Evolutionary conservation across 1,284 basidiomycete species (phyloP).

Genomic region (Schizophyllum commune): DNA sequence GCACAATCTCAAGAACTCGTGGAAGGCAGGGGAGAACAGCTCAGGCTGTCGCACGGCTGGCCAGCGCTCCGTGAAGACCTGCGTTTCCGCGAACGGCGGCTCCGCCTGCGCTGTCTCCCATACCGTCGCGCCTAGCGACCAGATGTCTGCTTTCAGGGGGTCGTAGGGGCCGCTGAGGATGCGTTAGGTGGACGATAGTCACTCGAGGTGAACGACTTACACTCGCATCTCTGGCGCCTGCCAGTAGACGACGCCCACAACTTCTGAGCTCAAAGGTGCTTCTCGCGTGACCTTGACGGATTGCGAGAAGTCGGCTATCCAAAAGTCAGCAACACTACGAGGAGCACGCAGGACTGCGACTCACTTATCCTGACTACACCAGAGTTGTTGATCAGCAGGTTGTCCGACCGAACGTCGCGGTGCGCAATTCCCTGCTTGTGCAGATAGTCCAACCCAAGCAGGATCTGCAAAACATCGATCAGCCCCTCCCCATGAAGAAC

Average conservation of each 20-base stretch:
- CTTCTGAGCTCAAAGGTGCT: slow-evolving; percentile 42
- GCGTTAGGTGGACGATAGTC: slow-evolving; percentile 1
- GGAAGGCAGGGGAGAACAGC: slow-evolving; percentile 59
- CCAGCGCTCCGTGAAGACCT: slow-evolving; percentile 52
- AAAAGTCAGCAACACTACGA: slow-evolving; percentile 2
- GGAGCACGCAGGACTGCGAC: slow-evolving; percentile 18
- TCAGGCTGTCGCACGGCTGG: slow-evolving; percentile 53
- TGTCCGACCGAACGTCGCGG: slow-evolving; percentile 74
- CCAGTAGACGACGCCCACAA: slow-evolving; percentile 70
- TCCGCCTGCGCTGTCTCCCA: slow-evolving; percentile 73
- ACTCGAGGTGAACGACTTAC: slow-evolving; percentile 28
- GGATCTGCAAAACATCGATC: slow-evolving; percentile 32
- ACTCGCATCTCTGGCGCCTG: slow-evolving; percentile 66
- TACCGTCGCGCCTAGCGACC: slow-evolving; percentile 74
- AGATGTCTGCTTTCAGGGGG: slow-evolving; percentile 67
- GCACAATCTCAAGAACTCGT: slow-evolving; percentile 64
- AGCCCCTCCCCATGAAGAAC: slow-evolving; percentile 5
- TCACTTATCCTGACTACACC: slow-evolving; percentile 69
- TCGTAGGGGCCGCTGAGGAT: slow-evolving; percentile 54
- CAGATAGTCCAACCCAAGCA: slow-evolving; percentile 57
- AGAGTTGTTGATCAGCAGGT: slow-evolving; percentile 56
- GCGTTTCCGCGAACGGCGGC: slow-evolving; percentile 61
- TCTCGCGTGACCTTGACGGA: slow-evolving; percentile 49
- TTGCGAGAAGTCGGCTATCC: slow-evolving; percentile 69
- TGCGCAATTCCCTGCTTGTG: slow-evolving; percentile 61